phyloP scores from a whole-genome alignment of 2,329 filamentous ascomycete species.

The Rutstroemia sp. region DNA sequence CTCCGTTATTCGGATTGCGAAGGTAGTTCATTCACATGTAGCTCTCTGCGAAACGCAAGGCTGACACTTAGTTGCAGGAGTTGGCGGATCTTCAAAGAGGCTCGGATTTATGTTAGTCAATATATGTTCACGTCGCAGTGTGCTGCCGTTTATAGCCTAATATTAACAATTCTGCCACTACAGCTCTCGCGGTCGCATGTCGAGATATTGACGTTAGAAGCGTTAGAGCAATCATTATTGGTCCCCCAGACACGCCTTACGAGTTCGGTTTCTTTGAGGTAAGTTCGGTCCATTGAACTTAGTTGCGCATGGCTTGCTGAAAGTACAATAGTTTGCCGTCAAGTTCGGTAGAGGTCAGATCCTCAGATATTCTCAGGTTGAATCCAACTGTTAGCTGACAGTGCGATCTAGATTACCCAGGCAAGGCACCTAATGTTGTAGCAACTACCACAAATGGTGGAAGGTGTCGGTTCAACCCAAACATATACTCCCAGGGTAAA shows the following conservation, averaged over 20 bases:
- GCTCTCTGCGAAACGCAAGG: slow-evolving; percentile 25
- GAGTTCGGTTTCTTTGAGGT: slow-evolving; percentile 98
- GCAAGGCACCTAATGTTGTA: slow-evolving; percentile 52
- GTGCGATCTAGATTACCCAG: slow-evolving; percentile 64
- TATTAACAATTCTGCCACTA: slow-evolving; percentile 1
- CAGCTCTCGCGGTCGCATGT: slow-evolving; percentile 81
- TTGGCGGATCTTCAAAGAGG: slow-evolving; percentile 77
- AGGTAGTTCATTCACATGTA: slow-evolving; percentile 43
- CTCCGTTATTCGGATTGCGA: slow-evolving; percentile 80
- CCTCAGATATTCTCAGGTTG: neutral
- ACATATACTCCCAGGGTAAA: slow-evolving; percentile 86
- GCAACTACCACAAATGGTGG: slow-evolving; percentile 85
- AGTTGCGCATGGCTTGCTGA: slow-evolving; percentile 23
- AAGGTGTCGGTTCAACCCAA: slow-evolving; percentile 86
- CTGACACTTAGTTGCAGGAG: slow-evolving; percentile 51
- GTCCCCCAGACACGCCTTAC: slow-evolving; percentile 89
- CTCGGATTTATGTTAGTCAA: slow-evolving; percentile 67
- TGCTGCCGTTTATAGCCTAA: slow-evolving; percentile 7
- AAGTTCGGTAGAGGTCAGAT: slow-evolving; percentile 66
- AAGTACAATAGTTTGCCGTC: slow-evolving; percentile 55
- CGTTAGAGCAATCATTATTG: slow-evolving; percentile 81
- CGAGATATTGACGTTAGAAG: slow-evolving; percentile 83
- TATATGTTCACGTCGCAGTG: neutral
- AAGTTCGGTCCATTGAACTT: slow-evolving; percentile 21
- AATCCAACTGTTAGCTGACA: slow-evolving; percentile 8